phyloP scores from a whole-genome alignment of 2,329 filamentous ascomycete genomes.

The Colletotrichum echinochloae region DNA sequence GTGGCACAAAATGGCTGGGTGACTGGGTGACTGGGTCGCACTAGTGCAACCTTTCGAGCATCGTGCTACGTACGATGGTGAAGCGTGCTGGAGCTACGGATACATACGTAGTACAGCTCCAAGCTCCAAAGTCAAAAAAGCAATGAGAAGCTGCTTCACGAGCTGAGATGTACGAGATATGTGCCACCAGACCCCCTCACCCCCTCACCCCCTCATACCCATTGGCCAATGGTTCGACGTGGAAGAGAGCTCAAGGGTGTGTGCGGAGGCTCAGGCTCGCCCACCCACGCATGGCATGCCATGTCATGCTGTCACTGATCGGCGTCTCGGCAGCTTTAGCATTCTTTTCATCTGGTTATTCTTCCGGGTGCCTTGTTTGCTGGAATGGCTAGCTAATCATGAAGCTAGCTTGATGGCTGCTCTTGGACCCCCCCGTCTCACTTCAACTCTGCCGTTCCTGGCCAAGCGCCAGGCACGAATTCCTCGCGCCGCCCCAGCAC shows the following conservation, averaged over 20 bases:
- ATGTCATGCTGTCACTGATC: background rate
- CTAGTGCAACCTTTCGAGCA: constrained; percentile 5
- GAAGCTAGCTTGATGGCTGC: background rate
- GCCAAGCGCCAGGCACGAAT: constrained; percentile 32
- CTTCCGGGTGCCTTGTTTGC: background rate
- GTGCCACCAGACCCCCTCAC: background rate
- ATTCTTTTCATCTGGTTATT: background rate
- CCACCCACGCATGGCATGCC: background rate
- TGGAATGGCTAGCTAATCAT: no score
- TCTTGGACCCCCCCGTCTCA: constrained; percentile 14
- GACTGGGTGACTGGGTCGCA: background rate
- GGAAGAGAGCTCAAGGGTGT: background rate
- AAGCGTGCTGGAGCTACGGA: constrained; percentile 10
- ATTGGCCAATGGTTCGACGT: constrained; percentile 25
- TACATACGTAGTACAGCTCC: no score
- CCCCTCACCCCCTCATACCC: background rate
- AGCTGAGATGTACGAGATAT: constrained; percentile 6
- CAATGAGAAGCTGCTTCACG: background rate
- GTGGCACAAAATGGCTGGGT: constrained; percentile 33
- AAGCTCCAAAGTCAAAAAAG: constrained; percentile 11
- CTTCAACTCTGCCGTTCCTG: background rate
- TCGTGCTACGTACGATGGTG: background rate
- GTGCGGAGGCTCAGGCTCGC: constrained; percentile 7
- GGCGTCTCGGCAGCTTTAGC: background rate
- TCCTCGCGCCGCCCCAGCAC: background rate